Evolutionary conservation across 2,329 filamentous ascomycete species (phyloP).

Genomic region (Periglandula ipomoeae): DNA sequence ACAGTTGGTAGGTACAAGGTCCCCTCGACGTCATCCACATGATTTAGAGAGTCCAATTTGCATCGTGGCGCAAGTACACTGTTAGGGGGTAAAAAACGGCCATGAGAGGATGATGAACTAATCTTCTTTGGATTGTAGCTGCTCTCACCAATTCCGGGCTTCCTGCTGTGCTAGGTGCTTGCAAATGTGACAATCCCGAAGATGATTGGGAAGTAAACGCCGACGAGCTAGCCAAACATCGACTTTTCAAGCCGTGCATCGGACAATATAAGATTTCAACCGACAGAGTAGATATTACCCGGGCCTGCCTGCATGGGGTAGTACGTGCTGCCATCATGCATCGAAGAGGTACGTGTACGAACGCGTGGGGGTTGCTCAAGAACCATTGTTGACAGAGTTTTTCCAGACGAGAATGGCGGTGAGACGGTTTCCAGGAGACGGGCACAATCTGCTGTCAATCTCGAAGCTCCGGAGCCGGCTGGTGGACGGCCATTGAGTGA

Average conservation of each 20-base stretch:
- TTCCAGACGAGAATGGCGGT: slow-evolving; percentile 27
- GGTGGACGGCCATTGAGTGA: slow-evolving; percentile 47
- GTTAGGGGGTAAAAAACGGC: too few relatives aligned
- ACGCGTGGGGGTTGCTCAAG: background rate
- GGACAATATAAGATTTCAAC: slow-evolving; percentile 66
- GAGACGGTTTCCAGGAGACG: slow-evolving; percentile 42
- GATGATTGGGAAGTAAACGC: slow-evolving; percentile 63
- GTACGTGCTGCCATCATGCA: slow-evolving; percentile 60
- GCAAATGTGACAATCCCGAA: slow-evolving; percentile 77
- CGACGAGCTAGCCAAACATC: slow-evolving; percentile 50
- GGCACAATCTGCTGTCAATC: slow-evolving; percentile 52
- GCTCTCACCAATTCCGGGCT: slow-evolving; percentile 63
- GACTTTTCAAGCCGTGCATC: slow-evolving; percentile 59
- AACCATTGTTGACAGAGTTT: background rate
- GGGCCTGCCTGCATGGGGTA: slow-evolving; percentile 67
- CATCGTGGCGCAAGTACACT: background rate
- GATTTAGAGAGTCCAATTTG: background rate
- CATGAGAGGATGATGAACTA: background rate
- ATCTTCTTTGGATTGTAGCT: slow-evolving; percentile 37
- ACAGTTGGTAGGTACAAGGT: slow-evolving; percentile 53
- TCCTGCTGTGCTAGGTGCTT: slow-evolving; percentile 74
- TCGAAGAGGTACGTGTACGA: slow-evolving; percentile 52
- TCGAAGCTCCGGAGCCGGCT: slow-evolving; percentile 45
- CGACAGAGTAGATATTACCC: slow-evolving; percentile 61
- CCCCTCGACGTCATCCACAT: background rate